A percentile compares a stretch with the other conserved stretches of the same genome.
Conservation (phyloP, 257 asterid genomes). For the Anisodus tanguticus region DNA sequence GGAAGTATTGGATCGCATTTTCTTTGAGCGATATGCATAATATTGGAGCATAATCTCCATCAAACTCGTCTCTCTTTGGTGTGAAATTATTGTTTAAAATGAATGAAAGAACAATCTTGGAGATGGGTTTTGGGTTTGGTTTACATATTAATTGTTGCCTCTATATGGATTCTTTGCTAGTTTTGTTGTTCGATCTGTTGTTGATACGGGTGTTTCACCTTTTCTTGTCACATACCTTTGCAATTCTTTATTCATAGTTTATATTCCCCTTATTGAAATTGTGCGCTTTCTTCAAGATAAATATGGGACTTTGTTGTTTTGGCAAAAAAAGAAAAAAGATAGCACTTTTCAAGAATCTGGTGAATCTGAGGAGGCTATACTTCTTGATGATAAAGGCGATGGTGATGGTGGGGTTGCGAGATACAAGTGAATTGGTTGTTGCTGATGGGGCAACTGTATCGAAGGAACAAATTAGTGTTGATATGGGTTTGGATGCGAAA, state of each 20-base stretch:
- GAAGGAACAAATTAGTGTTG: conserved; percentile 29
- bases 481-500: conserved; percentile 65
- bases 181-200: conserved; percentile 90
- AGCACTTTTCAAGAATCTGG: conserved; percentile 41
- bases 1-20: neutral
- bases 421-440: conserved; percentile 30
- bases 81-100: conserved; percentile 29
- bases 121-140: conserved; percentile 79
- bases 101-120: conserved; percentile 69
- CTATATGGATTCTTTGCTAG: conserved; percentile 98
- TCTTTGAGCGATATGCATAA: neutral
- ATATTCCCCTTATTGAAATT: conserved; percentile 81
- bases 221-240: conserved; percentile 89
- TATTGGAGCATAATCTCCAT: neutral
- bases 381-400: conserved; percentile 51
- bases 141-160: conserved; percentile 77
- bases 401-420: conserved; percentile 29
- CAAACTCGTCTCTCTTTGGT: neutral
- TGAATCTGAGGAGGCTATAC: conserved; percentile 63
- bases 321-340: conserved; percentile 46
- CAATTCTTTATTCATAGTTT: conserved; percentile 81
- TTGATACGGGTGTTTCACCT: conserved; percentile 87
- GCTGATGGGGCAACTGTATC: conserved; percentile 31
- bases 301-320: conserved; percentile 64
- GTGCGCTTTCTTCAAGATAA: conserved; percentile 74